Conservation (phyloP, 805 yeast genomes). For the Metschnikowia hibisci region DNA sequence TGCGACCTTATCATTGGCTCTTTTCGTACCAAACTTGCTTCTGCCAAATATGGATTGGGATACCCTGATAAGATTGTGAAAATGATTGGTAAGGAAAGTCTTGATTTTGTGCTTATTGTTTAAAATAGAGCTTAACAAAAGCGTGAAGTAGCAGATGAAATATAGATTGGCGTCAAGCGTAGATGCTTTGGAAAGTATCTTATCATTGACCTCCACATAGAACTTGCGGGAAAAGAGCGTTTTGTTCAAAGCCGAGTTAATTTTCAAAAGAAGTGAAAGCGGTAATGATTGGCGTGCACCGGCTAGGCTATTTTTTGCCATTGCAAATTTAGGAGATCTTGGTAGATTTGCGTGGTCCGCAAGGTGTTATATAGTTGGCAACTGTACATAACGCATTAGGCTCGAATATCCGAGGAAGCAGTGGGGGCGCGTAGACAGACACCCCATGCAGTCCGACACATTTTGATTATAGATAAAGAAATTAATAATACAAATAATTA, state of each 20-base stretch:
- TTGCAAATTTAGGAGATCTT: background rate
- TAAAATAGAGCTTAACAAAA: constrained; percentile 33
- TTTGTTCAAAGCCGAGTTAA: constrained; percentile 28
- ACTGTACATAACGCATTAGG: constrained; percentile 1
- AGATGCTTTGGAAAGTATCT: constrained; percentile 30
- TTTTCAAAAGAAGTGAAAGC: constrained; percentile 23
- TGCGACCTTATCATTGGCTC: background rate
- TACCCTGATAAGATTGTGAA: constrained; percentile 19
- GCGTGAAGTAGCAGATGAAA: constrained; percentile 41
- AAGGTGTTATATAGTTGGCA: background rate
- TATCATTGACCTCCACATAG: constrained; percentile 40
- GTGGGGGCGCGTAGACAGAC: background rate
- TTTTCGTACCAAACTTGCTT: background rate
- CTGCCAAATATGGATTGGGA: constrained; percentile 5
- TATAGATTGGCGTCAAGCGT: constrained; percentile 39
- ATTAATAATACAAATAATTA: too few relatives aligned
- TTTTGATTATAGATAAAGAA: background rate
- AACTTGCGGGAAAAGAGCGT: constrained; percentile 36
- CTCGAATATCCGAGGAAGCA: constrained; percentile 2
- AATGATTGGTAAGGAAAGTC: constrained; percentile 27
- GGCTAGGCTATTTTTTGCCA: background rate
- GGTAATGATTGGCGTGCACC: constrained; percentile 12
- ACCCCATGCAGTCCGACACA: background rate
- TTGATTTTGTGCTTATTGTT: constrained; percentile 35
- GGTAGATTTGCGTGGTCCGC: background rate